A percentile compares a stretch with the other conserved stretches of the same genome.
Conservation (phyloP, 1,139 yeast genomes). For the Taphrina pruni region DNA sequence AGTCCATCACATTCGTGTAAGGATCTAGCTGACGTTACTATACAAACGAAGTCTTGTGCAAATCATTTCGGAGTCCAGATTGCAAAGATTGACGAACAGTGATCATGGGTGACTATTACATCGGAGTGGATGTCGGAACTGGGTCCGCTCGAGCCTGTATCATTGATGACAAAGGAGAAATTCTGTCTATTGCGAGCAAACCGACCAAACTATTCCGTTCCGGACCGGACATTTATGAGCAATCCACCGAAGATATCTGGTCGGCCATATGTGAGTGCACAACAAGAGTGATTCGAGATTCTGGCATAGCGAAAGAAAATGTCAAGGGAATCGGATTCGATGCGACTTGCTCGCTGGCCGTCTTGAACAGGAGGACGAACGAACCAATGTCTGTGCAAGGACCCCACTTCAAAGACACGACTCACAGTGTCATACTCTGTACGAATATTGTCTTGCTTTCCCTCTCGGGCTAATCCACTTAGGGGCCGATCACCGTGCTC, state of each 20-base stretch:
- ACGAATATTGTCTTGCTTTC: conserved; percentile 54
- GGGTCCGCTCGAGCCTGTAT: conserved; percentile 96
- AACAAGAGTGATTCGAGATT: conserved; percentile 70
- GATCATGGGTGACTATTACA: conserved; percentile 28
- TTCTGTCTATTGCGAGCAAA: conserved; percentile 76
- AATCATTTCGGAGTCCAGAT: background rate
- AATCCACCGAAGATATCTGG: conserved; percentile 90
- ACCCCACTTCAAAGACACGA: conserved; percentile 75
- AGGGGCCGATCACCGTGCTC: conserved; percentile 88
- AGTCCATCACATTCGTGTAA: too few species aligned
- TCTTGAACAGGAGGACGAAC: conserved; percentile 67
- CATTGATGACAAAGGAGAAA: conserved; percentile 80
- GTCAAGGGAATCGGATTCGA: conserved; percentile 93
- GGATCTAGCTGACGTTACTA: too few species aligned
- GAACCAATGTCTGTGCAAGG: conserved; percentile 80
- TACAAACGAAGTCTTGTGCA: background rate
- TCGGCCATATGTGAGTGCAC: conserved; percentile 74
- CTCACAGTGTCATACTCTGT: conserved; percentile 85
- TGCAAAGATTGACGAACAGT: background rate
- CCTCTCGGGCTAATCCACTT: background rate
- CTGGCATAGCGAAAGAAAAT: conserved; percentile 68
- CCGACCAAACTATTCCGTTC: conserved; percentile 69
- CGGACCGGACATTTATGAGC: conserved; percentile 53
- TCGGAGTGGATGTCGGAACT: conserved; percentile 78
- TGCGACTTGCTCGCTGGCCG: conserved; percentile 95